phyloP scores from a whole-genome alignment of 164 flowering plant species.

The Umbellularia californica region DNA sequence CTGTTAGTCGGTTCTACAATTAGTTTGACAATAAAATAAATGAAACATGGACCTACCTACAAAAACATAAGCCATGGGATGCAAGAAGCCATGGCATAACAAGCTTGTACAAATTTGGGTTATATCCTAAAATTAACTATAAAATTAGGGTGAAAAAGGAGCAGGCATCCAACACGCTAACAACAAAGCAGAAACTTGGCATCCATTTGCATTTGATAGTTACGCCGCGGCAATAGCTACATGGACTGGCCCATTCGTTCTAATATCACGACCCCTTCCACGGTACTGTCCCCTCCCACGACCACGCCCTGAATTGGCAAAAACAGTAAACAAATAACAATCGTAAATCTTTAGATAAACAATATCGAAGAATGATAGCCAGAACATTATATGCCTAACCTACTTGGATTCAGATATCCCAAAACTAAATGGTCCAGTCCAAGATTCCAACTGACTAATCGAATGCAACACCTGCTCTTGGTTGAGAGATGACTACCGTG shows the following conservation, averaged over 20 bases:
- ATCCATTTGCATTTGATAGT: background rate
- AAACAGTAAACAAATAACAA: background rate
- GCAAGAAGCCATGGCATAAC: background rate
- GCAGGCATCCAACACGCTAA: slow-evolving; percentile 28
- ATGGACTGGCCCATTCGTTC: slow-evolving; percentile 4
- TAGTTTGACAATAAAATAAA: slow-evolving; percentile 1
- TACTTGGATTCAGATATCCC: background rate
- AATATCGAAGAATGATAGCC: background rate
- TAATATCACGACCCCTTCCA: slow-evolving; percentile 5
- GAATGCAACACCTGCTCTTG: too few species aligned
- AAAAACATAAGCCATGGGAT: slow-evolving; percentile 1
- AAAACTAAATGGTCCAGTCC: background rate
- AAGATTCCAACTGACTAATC: too few species aligned
- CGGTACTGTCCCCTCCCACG: slow-evolving; percentile 7
- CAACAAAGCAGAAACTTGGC: background rate
- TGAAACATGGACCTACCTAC: slow-evolving; percentile 3
- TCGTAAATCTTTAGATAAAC: background rate
- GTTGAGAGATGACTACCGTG: too few species aligned
- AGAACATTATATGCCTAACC: background rate
- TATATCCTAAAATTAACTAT: background rate
- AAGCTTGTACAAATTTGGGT: slow-evolving; percentile 4
- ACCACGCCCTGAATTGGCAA: slow-evolving; percentile 1
- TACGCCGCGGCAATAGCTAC: background rate
- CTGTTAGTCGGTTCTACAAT: slow-evolving; percentile 19
- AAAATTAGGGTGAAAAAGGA: slow-evolving; percentile 12